A percentile compares a stretch with the other conserved stretches of the same genome.
These are phyloP conservation scores for Cytospora paraplurivora DNA, from an alignment of 2,329 filamentous ascomycete genomes.

Conservation along the genomic window DNA sequence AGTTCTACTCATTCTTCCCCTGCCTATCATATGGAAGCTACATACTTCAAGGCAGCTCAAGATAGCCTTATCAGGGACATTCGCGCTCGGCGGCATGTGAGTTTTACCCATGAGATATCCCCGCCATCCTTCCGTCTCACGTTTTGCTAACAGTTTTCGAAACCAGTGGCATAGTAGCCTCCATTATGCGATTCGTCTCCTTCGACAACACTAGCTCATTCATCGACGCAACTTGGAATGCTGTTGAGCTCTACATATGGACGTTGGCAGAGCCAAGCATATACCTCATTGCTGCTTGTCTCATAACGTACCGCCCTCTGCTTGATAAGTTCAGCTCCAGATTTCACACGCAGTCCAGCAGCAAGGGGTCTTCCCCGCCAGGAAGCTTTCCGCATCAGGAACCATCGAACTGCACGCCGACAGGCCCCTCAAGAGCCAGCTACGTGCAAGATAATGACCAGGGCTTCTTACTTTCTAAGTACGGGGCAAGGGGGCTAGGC, in stretches of 20 bases:
- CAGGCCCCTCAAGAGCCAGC: too few species aligned
- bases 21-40: conserved; percentile 39
- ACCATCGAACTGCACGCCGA: too few species aligned
- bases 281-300: conserved; percentile 36
- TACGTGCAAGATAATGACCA: too few species aligned
- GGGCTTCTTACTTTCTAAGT: too few species aligned
- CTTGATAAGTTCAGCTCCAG: conserved; percentile 28
- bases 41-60: conserved; percentile 6
- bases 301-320: conserved; percentile 36
- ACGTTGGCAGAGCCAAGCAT: conserved; percentile 33
- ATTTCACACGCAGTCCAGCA: too few species aligned
- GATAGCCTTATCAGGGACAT: neutral
- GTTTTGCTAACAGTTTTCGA: conserved; percentile 16
- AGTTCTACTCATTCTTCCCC: conserved; percentile 38
- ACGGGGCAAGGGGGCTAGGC: too few species aligned
- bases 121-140: too few species aligned
- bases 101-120: too few species aligned
- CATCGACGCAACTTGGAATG: conserved; percentile 31
- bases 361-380: too few species aligned
- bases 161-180: conserved; percentile 37
- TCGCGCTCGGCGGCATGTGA: conserved; percentile 16
- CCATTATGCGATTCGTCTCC: conserved; percentile 35
- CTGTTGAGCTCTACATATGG: conserved; percentile 32
- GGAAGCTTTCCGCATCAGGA: too few species aligned
- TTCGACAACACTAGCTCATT: conserved; percentile 32